Conservation (phyloP, 2,329 filamentous ascomycete genomes). For the Amauroascus niger region DNA sequence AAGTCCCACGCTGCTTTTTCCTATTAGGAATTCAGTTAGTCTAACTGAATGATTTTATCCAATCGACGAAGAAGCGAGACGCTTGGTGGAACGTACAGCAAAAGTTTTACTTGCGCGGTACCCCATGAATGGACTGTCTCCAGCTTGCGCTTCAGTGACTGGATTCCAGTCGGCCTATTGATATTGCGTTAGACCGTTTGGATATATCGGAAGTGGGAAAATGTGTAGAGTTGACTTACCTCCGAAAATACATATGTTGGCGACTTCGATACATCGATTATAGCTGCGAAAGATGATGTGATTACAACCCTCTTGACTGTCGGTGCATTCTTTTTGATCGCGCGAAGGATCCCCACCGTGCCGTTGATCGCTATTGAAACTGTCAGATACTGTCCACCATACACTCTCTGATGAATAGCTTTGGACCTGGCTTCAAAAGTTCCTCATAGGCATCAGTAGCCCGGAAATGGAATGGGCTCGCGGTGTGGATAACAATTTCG, state of each 20-base stretch:
- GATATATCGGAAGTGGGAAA: neutral
- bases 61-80: neutral
- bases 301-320: conserved; percentile 64
- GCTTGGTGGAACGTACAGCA: conserved; percentile 21
- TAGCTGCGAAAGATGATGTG: conserved; percentile 60
- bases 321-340: conserved; percentile 51
- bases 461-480: conserved; percentile 63
- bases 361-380: conserved; percentile 51
- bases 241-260: conserved; percentile 25
- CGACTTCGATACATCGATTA: conserved; percentile 42
- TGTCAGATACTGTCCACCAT: neutral
- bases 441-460: conserved; percentile 58
- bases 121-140: conserved; percentile 27
- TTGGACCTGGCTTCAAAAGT: conserved; percentile 46
- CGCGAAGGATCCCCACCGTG: conserved; percentile 53
- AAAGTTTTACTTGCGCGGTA: conserved; percentile 48
- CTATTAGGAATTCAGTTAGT: conserved; percentile 5
- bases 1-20: conserved; percentile 60
- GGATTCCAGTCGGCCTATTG: conserved; percentile 38
- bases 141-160: conserved; percentile 35
- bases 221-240: neutral
- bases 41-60: neutral
- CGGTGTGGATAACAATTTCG: conserved; percentile 64
- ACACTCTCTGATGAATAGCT: conserved; percentile 30
- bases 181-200: neutral